These are phyloP conservation scores for Arabidopsis hybrid DNA, from an alignment of 441 rosid species.

Conservation along the genomic window DNA sequence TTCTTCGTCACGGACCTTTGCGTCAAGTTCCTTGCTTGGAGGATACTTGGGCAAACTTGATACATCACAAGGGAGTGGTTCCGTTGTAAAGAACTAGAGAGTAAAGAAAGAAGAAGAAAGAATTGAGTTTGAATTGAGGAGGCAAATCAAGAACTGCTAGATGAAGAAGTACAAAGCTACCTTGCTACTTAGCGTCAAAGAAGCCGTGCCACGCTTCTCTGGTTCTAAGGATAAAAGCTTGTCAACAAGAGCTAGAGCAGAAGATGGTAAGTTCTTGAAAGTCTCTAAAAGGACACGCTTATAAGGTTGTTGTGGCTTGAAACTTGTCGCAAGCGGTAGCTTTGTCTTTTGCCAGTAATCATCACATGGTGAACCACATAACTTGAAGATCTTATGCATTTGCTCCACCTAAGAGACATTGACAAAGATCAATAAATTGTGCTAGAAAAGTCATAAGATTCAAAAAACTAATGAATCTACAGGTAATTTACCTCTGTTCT, in stretches of 20 bases:
- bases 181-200: conserved; percentile 71
- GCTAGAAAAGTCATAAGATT: too few relatives aligned
- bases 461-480: not conserved
- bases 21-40: conserved; percentile 83
- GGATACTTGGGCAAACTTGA: conserved; percentile 73
- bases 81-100: conserved; percentile 68
- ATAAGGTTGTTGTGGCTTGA: conserved; percentile 81
- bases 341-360: conserved; percentile 77
- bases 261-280: conserved; percentile 63
- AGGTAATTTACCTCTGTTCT: conserved; percentile 78
- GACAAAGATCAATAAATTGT: not conserved
- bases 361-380: conserved; percentile 86
- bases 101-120: not conserved
- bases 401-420: conserved; percentile 78
- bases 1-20: conserved; percentile 67
- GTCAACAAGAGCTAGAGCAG: conserved; percentile 72
- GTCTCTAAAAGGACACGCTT: conserved; percentile 63
- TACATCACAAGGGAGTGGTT: conserved; percentile 70
- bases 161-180: conserved; percentile 44
- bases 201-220: conserved; percentile 63
- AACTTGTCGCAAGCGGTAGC: conserved; percentile 74
- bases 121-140: not conserved
- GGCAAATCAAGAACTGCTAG: conserved; percentile 13
- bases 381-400: conserved; percentile 92
- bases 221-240: conserved; percentile 81